Evolutionary conservation across 106 monocot species (phyloP), one percentile per base, ranked within the genome.

Genomic region (Posidonia australis): DNA sequence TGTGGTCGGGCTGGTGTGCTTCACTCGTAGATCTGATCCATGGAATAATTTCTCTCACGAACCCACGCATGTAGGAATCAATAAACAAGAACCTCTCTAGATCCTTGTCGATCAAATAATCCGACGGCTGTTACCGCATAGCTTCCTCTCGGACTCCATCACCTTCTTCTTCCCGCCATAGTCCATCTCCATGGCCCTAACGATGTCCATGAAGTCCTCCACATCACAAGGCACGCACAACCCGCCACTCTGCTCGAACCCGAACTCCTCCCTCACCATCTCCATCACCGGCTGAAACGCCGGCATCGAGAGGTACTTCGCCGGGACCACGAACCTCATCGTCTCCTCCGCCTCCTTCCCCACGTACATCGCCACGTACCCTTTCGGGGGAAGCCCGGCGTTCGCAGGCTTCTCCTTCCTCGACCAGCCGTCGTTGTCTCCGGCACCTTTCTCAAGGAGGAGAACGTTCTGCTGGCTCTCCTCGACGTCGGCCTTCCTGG

Each of bases 241-340:
- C 12, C 69, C 76, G n/a, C 76, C 76, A 9, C 36, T 25, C 69
- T 76, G 76, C 45, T 63, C 64, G 63, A 70, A 76, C 17, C 76
- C 76, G 46, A 69, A 76, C 69, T 76, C 76, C 54, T 76, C 76
- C 46, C 69, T 56, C 26, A 27, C 56, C 69, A 25, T 45, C 44
- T 76, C 76, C 76, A 76, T 76, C 41, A 76, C 17, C 18, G 44
- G 47, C 32, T 20, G 14, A 25, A 76, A 69, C 36, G 62, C 54
- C 47, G 76, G 69, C 4, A 25, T 4, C 23, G 47, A 48, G 36
- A 76, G 62, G 31, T 69, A 64, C 18, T 18, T 57, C 47, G 64
- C 69, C 25, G 76, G 76, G 12, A 76, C 56, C 18, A 64, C 69
- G 22, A 55, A 70, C 32, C 76, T 46, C 49, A 43, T 44, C 63